A percentile compares a stretch with the other conserved stretches of the same genome.
Evolutionary conservation across 192 early-diverging fungal species (phyloP).

Genomic region (Podila epigama): DNA sequence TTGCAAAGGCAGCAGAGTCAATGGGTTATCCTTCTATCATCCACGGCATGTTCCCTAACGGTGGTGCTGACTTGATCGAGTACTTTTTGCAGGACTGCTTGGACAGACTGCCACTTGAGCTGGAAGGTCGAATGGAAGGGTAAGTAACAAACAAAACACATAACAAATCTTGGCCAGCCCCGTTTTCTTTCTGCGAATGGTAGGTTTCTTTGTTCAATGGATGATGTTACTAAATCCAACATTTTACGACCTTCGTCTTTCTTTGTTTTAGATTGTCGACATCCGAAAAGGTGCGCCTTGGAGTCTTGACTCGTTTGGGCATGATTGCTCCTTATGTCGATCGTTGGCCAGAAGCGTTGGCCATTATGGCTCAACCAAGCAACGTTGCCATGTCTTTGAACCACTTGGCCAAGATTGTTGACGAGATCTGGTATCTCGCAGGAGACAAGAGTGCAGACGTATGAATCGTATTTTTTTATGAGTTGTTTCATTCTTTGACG

Average conservation of each 20-base stretch:
- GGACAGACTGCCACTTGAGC: constrained; percentile 62
- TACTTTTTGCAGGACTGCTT: constrained; percentile 77
- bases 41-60: constrained; percentile 72
- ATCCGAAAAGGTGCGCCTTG: constrained; percentile 65
- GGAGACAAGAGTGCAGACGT: constrained; percentile 85
- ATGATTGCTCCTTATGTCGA: constrained; percentile 75
- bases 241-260: not conserved
- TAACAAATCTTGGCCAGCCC: not conserved
- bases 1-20: constrained; percentile 67
- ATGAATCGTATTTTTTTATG: not conserved
- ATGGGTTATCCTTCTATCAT: constrained; percentile 76
- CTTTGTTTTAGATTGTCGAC: constrained; percentile 38
- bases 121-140: constrained; percentile 68
- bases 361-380: constrained; percentile 81
- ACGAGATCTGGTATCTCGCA: constrained; percentile 89
- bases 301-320: constrained; percentile 69
- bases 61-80: constrained; percentile 73
- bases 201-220: not conserved
- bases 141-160: constrained; percentile 6
- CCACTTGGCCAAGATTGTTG: constrained; percentile 74
- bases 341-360: constrained; percentile 78
- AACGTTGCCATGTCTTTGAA: constrained; percentile 74
- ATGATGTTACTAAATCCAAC: too few relatives aligned
- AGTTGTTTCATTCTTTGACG: too few relatives aligned
- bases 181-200: not conserved